Evolutionary conservation across 345 rosid genomes (phyloP).

Genomic region (Rhodomyrtus tomentosa): DNA sequence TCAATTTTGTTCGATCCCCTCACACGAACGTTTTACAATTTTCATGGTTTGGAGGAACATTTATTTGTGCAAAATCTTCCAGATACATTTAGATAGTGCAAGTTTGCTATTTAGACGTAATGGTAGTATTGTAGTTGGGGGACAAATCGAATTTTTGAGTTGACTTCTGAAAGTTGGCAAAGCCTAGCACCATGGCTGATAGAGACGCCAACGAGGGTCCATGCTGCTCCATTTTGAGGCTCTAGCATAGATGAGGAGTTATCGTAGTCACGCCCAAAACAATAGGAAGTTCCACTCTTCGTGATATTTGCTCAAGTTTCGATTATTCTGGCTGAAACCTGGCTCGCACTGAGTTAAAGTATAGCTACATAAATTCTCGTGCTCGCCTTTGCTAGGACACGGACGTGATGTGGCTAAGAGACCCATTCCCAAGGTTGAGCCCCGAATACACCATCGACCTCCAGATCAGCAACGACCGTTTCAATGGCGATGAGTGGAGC

Average conservation of each 20-base stretch:
- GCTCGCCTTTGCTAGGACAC: conserved; percentile 11
- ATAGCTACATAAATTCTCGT: neutral
- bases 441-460: conserved; percentile 5
- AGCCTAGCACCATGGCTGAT: neutral
- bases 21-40: neutral
- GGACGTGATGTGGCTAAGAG: conserved; percentile 26
- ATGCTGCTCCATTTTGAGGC: neutral
- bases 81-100: neutral
- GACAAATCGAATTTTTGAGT: neutral
- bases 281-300: neutral
- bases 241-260: neutral
- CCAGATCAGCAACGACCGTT: conserved; percentile 20
- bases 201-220: neutral
- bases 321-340: neutral
- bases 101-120: neutral
- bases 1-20: neutral
- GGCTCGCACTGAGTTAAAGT: neutral
- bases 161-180: neutral
- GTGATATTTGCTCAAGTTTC: neutral
- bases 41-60: neutral
- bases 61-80: neutral
- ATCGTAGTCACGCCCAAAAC: neutral
- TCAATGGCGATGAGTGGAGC: conserved; percentile 13
- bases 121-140: neutral
- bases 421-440: conserved; percentile 21